Evolutionary conservation across 2,329 filamentous ascomycete genomes (phyloP), one percentile per base, ranked within the genome.

Genomic region (Arthrobotrys pseudoclavata): DNA sequence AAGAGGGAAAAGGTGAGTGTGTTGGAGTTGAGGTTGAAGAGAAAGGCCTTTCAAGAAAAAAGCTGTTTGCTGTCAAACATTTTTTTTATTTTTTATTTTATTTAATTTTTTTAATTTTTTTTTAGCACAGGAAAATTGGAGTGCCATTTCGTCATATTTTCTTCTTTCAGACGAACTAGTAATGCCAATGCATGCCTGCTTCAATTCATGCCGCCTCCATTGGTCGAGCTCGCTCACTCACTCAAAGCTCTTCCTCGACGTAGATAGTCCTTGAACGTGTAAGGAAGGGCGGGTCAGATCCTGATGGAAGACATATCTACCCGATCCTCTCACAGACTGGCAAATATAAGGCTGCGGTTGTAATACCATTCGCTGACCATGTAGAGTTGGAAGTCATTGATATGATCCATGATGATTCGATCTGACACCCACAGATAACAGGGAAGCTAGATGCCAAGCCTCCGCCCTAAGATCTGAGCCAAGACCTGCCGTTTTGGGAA

Each of bases 141-240:
- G 53, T 69, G 63, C 71, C 31, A 47, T 76, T 76, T 69, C 71
- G 71, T 69, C 64, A 76, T 76, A 60, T 50, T 63, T 64, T 66
- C 67, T 61, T 52, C 48, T 67, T 69, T 64, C 7, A 18, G 42
- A 12, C n/a, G 42, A 26, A 18, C 57, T 63, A 71, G 10, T 2
- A 20, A 71, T 63, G 68, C 68, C 4, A 20, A 71, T 63, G 68
- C 68, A 52, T 4, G 67, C 29, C 7, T 48, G 40, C 40, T 63
- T 20, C 50, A 31, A 52, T 63, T 63, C 40, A 31, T 63, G 60
- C 40, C 2, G 60, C 22, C 12, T 31, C 13, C 6, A 48, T 48
- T 63, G 40, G 60, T 34, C 18, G 60, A 63, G 42, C 42, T 63
- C 40, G 50, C 5, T 47, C 13, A 20, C 15, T 47, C 2, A 10